Percentiles rank a stretch among this genome's conserved stretches.
Evolutionary conservation across 1,284 basidiomycete species (phyloP).

Genomic region (Phellinidium pouzarii): DNA sequence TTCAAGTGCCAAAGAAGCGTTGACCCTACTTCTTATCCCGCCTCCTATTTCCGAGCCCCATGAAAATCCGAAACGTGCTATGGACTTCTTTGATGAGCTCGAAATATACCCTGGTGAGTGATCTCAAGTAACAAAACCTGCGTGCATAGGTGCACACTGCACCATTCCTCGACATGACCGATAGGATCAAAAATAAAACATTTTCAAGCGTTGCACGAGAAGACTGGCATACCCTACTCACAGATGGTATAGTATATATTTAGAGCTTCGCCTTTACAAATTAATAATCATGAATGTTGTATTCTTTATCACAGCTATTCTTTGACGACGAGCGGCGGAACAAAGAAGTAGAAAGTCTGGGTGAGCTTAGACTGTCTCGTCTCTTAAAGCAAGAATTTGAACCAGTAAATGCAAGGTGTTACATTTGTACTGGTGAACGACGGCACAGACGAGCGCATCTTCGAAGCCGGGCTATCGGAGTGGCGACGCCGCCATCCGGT

Average conservation of each 20-base stretch:
- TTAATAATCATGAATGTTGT: neutral
- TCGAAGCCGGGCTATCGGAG: slow-evolving; percentile 53
- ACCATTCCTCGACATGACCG: neutral
- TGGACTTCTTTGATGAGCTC: slow-evolving; percentile 69
- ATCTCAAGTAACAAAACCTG: neutral
- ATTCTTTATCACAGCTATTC: slow-evolving; percentile 50
- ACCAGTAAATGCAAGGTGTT: slow-evolving; percentile 48
- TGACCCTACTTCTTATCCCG: slow-evolving; percentile 63
- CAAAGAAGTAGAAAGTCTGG: slow-evolving; percentile 67
- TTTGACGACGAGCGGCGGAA: slow-evolving; percentile 81
- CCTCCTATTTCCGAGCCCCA: slow-evolving; percentile 33
- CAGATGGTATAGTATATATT: slow-evolving; percentile 59
- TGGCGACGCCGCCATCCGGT: slow-evolving; percentile 39
- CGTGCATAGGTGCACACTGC: slow-evolving; percentile 4
- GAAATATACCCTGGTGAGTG: slow-evolving; percentile 77
- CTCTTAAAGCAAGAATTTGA: slow-evolving; percentile 14
- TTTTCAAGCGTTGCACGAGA: slow-evolving; percentile 69
- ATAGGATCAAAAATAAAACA: slow-evolving; percentile 77
- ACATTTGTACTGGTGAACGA: slow-evolving; percentile 56
- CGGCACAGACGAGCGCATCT: slow-evolving; percentile 47
- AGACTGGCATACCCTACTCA: slow-evolving; percentile 75
- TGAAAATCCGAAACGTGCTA: slow-evolving; percentile 42
- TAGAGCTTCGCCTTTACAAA: slow-evolving; percentile 11
- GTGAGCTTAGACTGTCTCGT: slow-evolving; percentile 27
- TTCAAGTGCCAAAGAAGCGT: slow-evolving; percentile 68